Evolutionary conservation across 176 grass and related monocot species (phyloP).

Genomic region (Aegilops umbellulata): DNA sequence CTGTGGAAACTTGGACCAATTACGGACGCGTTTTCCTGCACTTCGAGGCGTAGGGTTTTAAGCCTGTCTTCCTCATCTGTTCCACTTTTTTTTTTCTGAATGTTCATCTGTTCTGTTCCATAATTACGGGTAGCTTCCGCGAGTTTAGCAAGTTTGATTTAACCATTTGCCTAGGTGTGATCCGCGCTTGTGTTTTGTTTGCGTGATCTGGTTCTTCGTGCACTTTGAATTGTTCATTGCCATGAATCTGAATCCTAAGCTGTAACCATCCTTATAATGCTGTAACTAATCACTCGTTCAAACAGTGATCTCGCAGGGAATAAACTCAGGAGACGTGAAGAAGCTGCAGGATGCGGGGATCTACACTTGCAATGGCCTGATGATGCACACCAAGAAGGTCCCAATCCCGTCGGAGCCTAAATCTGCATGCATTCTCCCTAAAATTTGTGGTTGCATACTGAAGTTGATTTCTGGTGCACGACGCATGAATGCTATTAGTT

Average conservation of each 20-base stretch:
- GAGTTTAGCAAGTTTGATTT: slow-evolving; percentile 4
- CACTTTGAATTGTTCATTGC: neutral
- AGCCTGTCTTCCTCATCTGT: neutral
- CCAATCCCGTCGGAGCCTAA: neutral
- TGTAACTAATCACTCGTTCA: neutral
- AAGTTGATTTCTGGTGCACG: slow-evolving; percentile 14
- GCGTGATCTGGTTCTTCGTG: neutral
- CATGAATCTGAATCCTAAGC: neutral
- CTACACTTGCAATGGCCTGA: slow-evolving; percentile 96
- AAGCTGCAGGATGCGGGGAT: slow-evolving; percentile 98
- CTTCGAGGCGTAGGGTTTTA: neutral
- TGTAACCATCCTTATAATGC: neutral
- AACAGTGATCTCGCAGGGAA: slow-evolving; percentile 90
- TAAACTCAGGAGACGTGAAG: slow-evolving; percentile 89
- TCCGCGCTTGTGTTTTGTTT: neutral
- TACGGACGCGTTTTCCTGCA: slow-evolving; percentile 4
- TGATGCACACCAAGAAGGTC: slow-evolving; percentile 99
- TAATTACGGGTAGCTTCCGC: neutral
- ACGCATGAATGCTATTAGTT: neutral
- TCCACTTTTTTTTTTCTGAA: neutral
- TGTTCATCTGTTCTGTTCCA: neutral
- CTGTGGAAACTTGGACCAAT: neutral
- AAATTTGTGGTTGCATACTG: neutral
- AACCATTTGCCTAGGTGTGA: neutral
- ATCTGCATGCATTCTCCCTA: neutral